Evolutionary conservation across 108 stramenopile genomes (phyloP).

Genomic region (Pseudonitzschia delicatissima): DNA sequence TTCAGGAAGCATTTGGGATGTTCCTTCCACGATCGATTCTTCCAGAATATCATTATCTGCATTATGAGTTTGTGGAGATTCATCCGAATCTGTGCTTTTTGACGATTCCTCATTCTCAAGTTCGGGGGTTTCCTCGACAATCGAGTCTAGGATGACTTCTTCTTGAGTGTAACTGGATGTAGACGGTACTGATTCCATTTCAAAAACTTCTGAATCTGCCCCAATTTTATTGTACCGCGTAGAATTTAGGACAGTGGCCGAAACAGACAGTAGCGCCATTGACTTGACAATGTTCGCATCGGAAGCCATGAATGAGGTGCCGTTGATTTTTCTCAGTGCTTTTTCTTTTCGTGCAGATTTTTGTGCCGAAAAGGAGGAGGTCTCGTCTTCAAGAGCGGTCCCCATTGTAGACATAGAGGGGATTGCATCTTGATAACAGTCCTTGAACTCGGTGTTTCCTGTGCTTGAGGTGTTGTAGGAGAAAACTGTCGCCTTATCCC

Average conservation of each 20-base stretch:
- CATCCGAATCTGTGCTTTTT: too few relatives aligned
- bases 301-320: not conserved
- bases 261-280: not conserved
- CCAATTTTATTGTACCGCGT: too few relatives aligned
- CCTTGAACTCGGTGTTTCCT: not conserved
- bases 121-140: too few relatives aligned
- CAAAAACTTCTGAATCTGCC: too few relatives aligned
- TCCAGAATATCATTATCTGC: too few relatives aligned
- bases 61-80: too few relatives aligned
- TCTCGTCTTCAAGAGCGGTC: not conserved
- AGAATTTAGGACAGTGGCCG: not conserved
- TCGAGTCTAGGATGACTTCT: too few relatives aligned
- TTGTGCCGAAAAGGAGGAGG: not conserved
- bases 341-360: not conserved
- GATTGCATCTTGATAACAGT: conserved; percentile 8
- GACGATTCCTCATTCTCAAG: too few relatives aligned
- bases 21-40: too few relatives aligned
- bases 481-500: not conserved
- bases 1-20: too few relatives aligned
- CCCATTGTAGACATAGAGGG: not conserved
- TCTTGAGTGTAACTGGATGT: too few relatives aligned
- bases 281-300: not conserved
- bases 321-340: not conserved
- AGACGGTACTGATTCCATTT: too few relatives aligned
- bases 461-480: not conserved